Conservation (phyloP, 129 eudicot species). For the Pulicaria dysenterica region DNA sequence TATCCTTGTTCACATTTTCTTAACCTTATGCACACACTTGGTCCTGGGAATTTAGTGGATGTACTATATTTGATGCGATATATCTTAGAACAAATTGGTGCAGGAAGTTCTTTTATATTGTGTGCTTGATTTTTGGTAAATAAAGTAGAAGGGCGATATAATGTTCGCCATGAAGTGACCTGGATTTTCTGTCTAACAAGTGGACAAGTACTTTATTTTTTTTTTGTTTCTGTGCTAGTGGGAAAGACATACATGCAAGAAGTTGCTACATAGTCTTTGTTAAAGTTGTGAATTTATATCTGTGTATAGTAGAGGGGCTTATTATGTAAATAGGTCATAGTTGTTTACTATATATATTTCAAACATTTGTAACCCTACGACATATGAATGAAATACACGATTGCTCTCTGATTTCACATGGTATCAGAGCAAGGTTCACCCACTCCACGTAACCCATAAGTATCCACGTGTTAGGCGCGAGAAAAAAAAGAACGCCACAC, state of each 20-base stretch:
- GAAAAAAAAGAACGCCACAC: no score
- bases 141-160: constrained; percentile 11
- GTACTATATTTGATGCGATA: constrained; percentile 8
- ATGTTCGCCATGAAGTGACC: background rate
- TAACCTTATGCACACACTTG: background rate
- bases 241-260: background rate
- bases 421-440: no score
- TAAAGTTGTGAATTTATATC: no score
- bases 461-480: no score
- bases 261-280: constrained; percentile 5
- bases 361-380: no score
- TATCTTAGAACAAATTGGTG: background rate
- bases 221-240: background rate
- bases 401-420: no score
- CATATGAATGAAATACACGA: no score
- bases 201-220: background rate
- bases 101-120: background rate
- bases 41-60: background rate
- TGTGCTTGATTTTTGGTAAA: constrained; percentile 19
- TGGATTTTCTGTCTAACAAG: constrained; percentile 7
- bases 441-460: no score
- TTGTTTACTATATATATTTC: no score
- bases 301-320: no score
- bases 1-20: background rate
- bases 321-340: no score